These are phyloP conservation scores for Aphanomyces astaci DNA, from an alignment of 352 stramenopile species.

Conservation along the genomic window DNA sequence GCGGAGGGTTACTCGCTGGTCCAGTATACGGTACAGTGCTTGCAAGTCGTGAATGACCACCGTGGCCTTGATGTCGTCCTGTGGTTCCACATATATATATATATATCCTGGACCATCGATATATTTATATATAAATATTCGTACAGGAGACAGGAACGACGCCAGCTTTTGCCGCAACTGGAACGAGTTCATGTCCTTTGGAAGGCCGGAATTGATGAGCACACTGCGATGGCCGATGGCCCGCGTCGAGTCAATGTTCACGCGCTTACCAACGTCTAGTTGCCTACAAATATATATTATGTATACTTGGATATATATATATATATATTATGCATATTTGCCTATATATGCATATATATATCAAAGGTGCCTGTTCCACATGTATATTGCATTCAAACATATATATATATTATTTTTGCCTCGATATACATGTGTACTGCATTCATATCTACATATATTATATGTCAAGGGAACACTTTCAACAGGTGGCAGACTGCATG, in stretches of 20 bases:
- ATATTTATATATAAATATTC: background rate
- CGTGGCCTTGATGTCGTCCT: conserved; percentile 44
- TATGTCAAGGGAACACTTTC: no score
- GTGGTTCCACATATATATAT: no score
- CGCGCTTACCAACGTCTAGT: conserved; percentile 25
- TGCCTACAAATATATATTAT: conserved; percentile 10
- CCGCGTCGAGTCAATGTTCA: conserved; percentile 52
- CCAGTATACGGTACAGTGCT: conserved; percentile 48
- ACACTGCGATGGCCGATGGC: conserved; percentile 63
- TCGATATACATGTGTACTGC: no score
- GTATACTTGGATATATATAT: no score
- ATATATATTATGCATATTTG: no score
- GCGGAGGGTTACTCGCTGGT: conserved; percentile 36
- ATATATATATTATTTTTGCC: no score
- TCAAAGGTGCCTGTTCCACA: no score
- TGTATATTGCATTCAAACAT: no score
- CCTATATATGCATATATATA: no score
- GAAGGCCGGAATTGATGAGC: conserved; percentile 55
- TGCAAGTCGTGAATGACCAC: conserved; percentile 55
- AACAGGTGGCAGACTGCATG: no score
- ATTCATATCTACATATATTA: no score
- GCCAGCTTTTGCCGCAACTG: conserved; percentile 36
- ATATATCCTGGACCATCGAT: no score
- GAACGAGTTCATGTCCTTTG: conserved; percentile 38
- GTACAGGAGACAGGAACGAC: conserved; percentile 31